A percentile compares a stretch with the other conserved stretches of the same genome.
phyloP scores from a whole-genome alignment of 2,329 filamentous ascomycete genomes.

The Fusarium drepaniforme region DNA sequence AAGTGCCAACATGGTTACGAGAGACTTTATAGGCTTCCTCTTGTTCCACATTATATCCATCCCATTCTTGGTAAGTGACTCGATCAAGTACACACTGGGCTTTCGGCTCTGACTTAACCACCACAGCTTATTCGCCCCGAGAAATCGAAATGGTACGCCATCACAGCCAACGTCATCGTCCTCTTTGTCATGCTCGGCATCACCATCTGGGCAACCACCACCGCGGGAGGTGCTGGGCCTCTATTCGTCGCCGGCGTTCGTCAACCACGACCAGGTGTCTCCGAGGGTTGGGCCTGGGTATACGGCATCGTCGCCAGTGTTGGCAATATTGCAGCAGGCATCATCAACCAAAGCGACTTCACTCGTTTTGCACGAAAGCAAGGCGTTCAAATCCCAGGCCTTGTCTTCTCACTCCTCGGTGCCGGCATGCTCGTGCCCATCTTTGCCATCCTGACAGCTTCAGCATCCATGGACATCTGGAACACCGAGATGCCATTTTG shows the following conservation, averaged over 20 bases:
- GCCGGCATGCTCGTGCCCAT: neutral
- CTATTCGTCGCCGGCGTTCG: neutral
- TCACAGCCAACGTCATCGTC: neutral
- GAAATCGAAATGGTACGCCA: neutral
- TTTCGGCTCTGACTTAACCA: neutral
- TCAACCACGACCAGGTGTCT: neutral
- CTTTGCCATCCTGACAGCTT: neutral
- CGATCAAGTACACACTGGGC: neutral
- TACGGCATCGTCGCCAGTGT: neutral
- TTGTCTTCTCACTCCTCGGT: neutral
- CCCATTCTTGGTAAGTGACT: neutral
- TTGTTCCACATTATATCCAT: neutral
- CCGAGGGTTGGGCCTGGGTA: neutral
- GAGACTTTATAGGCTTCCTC: neutral
- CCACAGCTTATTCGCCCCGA: neutral
- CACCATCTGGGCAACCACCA: neutral
- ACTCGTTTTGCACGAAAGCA: slow-evolving; percentile 9
- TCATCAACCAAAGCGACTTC: slow-evolving; percentile 4
- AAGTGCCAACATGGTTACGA: neutral
- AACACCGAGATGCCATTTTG: neutral
- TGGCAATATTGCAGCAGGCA: neutral
- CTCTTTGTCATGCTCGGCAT: neutral
- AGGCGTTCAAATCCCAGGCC: neutral
- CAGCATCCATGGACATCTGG: neutral
- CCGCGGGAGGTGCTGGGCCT: neutral